A percentile compares a stretch with the other conserved stretches of the same genome.
phyloP scores from a whole-genome alignment of 2,329 filamentous ascomycete genomes.

The Talaromyces pinophilus region DNA sequence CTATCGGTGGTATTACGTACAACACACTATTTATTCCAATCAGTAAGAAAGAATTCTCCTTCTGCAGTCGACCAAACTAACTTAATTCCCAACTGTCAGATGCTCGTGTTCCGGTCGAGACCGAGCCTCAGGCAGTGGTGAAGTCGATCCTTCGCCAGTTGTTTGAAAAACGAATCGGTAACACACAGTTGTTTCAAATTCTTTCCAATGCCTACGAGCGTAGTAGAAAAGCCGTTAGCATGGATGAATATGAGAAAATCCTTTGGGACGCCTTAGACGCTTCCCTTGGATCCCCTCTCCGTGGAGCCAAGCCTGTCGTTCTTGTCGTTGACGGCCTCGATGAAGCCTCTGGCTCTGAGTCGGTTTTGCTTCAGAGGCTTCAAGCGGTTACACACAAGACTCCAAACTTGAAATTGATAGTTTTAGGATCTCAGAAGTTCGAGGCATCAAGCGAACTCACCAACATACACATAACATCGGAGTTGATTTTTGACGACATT shows the following conservation, averaged over 20 bases:
- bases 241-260: constrained; percentile 38
- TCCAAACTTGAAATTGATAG: constrained; percentile 34
- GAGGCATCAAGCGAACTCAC: constrained; percentile 22
- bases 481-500: constrained; percentile 42
- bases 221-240: constrained; percentile 28
- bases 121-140: constrained; percentile 35
- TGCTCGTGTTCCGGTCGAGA: constrained; percentile 35
- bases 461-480: constrained; percentile 33
- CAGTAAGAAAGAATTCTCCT: constrained; percentile 27
- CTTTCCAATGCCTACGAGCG: constrained; percentile 36
- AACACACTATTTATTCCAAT: constrained; percentile 42
- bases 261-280: constrained; percentile 39
- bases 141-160: constrained; percentile 43
- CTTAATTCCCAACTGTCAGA: constrained; percentile 23
- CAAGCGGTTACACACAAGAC: constrained; percentile 28
- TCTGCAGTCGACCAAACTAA: neutral
- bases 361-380: constrained; percentile 33
- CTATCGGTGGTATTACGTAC: constrained; percentile 39
- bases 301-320: constrained; percentile 38
- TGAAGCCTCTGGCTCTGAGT: constrained; percentile 37
- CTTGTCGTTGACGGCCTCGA: constrained; percentile 44
- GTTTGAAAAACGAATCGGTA: constrained; percentile 43
- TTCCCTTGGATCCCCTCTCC: constrained; percentile 32
- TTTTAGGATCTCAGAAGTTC: constrained; percentile 32
- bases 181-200: constrained; percentile 41